Percentiles rank a stretch among this genome's conserved stretches.
Evolutionary conservation across 768 basidiomycete genomes (phyloP).

Genomic region (Pulveroboletus sp.): DNA sequence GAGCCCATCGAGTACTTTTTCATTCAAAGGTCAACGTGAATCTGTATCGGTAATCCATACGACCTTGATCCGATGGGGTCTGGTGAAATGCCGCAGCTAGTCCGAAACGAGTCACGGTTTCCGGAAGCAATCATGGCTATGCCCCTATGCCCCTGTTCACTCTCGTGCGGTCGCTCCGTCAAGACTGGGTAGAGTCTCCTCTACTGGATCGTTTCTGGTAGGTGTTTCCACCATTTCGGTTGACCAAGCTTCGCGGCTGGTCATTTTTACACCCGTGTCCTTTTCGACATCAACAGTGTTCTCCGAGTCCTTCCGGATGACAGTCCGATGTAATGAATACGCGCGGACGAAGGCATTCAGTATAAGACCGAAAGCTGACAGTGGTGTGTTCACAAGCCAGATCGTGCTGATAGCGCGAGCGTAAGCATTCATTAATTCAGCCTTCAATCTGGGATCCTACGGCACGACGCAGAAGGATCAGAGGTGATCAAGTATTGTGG

Average conservation of each 20-base stretch:
- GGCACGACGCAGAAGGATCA: not conserved
- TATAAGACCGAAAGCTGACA: constrained; percentile 31
- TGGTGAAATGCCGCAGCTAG: not conserved
- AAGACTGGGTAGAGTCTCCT: constrained; percentile 1
- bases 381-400: constrained; percentile 37
- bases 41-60: not conserved
- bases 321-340: constrained; percentile 34
- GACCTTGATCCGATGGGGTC: not conserved
- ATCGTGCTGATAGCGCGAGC: constrained; percentile 35
- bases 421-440: constrained; percentile 35
- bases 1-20: too few relatives aligned
- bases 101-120: not conserved
- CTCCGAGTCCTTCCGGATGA: constrained; percentile 12
- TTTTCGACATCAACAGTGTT: constrained; percentile 31
- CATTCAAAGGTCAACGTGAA: too few relatives aligned
- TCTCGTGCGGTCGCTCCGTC: not conserved
- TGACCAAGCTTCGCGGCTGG: not conserved
- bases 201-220: not conserved
- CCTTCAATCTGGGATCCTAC: constrained; percentile 30
- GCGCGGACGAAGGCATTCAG: constrained; percentile 33
- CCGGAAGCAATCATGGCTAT: not conserved
- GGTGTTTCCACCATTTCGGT: not conserved
- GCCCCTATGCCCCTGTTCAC: not conserved
- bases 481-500: constrained; percentile 2
- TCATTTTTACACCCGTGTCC: not conserved